Conservation (phyloP, 2,329 filamentous ascomycete species). For the Ceratocystis cubensis region DNA sequence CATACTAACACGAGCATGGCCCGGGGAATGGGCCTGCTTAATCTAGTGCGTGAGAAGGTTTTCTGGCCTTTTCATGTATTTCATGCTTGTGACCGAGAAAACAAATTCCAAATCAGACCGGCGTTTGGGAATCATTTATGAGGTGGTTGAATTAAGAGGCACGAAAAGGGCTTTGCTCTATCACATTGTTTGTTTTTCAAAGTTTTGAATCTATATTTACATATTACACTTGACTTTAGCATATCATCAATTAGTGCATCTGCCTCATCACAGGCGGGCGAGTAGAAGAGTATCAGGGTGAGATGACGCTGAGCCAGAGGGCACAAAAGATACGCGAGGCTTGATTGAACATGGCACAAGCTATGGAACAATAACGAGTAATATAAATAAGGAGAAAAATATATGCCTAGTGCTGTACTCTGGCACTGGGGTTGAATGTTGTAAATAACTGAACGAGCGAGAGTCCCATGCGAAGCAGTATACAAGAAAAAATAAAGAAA, state of each 20-base stretch:
- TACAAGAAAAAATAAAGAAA: conserved; percentile 14
- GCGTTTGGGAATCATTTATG: conserved; percentile 11
- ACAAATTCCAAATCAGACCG: conserved; percentile 7
- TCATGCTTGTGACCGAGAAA: conserved; percentile 15
- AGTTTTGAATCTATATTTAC: not conserved
- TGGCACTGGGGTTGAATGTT: not conserved
- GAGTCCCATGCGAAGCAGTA: conserved; percentile 10
- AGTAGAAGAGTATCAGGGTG: not conserved
- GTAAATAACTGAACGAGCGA: conserved; percentile 2
- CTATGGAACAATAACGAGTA: conserved; percentile 15
- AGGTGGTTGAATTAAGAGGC: not conserved
- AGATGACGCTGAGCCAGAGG: not conserved
- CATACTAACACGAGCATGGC: conserved; percentile 40
- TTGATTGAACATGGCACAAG: not conserved
- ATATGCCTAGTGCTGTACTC: conserved; percentile 6
- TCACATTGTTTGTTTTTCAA: not conserved
- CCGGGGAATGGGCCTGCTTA: conserved; percentile 29
- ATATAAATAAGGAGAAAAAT: conserved; percentile 12
- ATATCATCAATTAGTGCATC: no score
- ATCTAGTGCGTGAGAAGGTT: not conserved
- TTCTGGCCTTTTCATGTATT: not conserved
- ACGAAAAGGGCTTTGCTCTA: not conserved
- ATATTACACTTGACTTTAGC: not conserved
- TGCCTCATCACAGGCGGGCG: no score
- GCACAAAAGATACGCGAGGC: not conserved